Evolutionary conservation across 2,329 filamentous ascomycete species (phyloP), one percentile per base, ranked within the genome.

Genomic region (Neoascochyta sp.): DNA sequence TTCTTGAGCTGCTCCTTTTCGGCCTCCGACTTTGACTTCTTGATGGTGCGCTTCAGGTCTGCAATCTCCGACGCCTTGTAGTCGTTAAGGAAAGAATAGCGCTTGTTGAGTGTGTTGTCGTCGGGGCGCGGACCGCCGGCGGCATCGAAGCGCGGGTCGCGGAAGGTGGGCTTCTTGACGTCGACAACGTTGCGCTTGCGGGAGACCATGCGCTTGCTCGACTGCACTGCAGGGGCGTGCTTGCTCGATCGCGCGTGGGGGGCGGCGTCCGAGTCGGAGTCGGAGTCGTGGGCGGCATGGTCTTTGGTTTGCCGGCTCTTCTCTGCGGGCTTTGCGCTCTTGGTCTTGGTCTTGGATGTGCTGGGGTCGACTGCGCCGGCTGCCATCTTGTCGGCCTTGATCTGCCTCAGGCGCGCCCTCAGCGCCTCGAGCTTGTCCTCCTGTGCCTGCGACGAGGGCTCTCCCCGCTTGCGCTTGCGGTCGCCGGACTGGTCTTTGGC

Each of bases 121-220:
- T 85, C 77, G 13, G 57, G 51, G 10, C 70, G 60, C 10, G 61
- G 64, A 34, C 78, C 71, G 21, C 72, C 62, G 9, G 81, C 60
- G 1, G 81, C 74, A 41, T 92, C 86, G 67, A 98, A 98, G 28
- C 92, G 83, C 11, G 92, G 92, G 63, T 98, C 92, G 32, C 90
- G 82, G 22, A 69, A 62, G 21, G 47, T 47, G 2, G 73, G 67
- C 56, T 84, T 86, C 34, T 75, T 72, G 9, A 71, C 65, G 5
- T 60, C 71, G 29, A 94, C 69, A 11, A 92, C 81, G 34, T 81
- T 80, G 29, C 90, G 84, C 53, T 77, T 81, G 33, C 92, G 83
- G 2, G 83, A 81, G 14, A 98, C 92, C 28, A 85, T 83, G 27
- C 78, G 78, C 65, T 90, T 93, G 60, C 83, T 87, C 2, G 87